Conservation (phyloP, 768 basidiomycete species). For the Clavulina sp. region DNA sequence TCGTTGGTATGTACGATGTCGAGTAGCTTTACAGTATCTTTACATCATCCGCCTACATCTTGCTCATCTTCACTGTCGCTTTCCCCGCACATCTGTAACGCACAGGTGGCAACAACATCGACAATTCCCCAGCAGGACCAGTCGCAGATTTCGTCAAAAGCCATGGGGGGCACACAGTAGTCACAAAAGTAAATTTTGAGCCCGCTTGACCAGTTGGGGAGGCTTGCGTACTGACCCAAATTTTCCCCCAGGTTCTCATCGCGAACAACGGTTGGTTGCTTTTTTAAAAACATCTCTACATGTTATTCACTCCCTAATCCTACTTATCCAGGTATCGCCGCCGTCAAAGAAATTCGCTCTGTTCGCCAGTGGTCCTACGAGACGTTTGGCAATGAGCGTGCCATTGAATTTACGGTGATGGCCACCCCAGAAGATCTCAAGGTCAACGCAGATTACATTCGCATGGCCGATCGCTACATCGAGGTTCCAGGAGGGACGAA, state of each 20-base stretch:
- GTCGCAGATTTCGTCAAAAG: constrained; percentile 82
- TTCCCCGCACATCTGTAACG: constrained; percentile 5
- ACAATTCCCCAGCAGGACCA: constrained; percentile 58
- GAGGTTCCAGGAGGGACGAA: constrained; percentile 97
- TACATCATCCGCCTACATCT: constrained; percentile 2
- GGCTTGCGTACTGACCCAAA: background rate
- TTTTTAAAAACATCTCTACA: background rate
- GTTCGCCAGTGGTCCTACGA: constrained; percentile 99
- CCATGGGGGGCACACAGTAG: constrained; percentile 92
- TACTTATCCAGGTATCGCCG: constrained; percentile 68
- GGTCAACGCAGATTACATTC: constrained; percentile 98
- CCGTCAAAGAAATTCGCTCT: constrained; percentile 97
- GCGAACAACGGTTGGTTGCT: constrained; percentile 72
- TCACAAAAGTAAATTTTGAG: constrained; percentile 60
- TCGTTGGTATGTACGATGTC: constrained; percentile 41
- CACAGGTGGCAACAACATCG: constrained; percentile 85
- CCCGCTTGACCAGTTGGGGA: background rate
- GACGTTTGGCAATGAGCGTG: constrained; percentile 90
- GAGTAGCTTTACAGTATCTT: background rate
- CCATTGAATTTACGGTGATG: constrained; percentile 98
- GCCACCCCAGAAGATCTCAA: constrained; percentile 97
- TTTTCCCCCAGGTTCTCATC: constrained; percentile 62
- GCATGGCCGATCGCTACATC: constrained; percentile 98
- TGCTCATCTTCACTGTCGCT: background rate
- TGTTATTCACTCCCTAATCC: background rate